Base-by-base conservation (phyloP, 192 early-diverging fungal species). In the Chytriomyces confervae region DNA sequence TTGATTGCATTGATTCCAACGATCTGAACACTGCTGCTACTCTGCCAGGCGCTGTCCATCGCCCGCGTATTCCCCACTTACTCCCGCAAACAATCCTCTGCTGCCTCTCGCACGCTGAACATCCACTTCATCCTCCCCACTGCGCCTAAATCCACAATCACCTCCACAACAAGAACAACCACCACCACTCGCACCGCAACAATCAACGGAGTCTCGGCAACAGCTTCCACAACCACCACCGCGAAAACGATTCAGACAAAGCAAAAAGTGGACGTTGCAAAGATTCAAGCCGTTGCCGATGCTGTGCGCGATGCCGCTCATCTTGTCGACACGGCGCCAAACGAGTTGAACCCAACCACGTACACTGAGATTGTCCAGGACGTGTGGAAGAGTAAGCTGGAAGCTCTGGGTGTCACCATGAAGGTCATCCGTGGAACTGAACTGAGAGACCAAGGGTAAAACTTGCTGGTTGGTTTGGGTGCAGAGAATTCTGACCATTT, bases 361-460 rank as follows among this genome's bases (percentile, higher is more conserved):
- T 84, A 83, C 73, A 51, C 83, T 9, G 75, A 71, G 23, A 77
- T 79, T 65, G 77, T 83, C 48, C 50, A 83, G 53, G 76, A 46
- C 18, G 70, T 86, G 11, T 48, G 64, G n/a, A 27, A 29, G 53
- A 53, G 66, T 36, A 50, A 84, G 11, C 75, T 66, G 16, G 78
- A 84, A 23, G 46, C 49, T 60, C 57, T 64, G 62, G 67, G 66
- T 47, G 83, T 87, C 16, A 79, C 60, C 16, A 51, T 83, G 27
- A 75, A 70, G 47, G 57, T 87, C 62, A 88, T 88, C 57, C 47
- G 60, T 16, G 87, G 84, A 18, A 73, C 83, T 57, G 86, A 88
- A 50, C 79, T 88, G 18, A 46, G 77, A 23, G 48, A 81, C 11
- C 47, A 76, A 48, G 84, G 84, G 11, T 85, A 82, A 82, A 27